phyloP scores from a whole-genome alignment of 306 rosid species.

The Vigna mungo region DNA sequence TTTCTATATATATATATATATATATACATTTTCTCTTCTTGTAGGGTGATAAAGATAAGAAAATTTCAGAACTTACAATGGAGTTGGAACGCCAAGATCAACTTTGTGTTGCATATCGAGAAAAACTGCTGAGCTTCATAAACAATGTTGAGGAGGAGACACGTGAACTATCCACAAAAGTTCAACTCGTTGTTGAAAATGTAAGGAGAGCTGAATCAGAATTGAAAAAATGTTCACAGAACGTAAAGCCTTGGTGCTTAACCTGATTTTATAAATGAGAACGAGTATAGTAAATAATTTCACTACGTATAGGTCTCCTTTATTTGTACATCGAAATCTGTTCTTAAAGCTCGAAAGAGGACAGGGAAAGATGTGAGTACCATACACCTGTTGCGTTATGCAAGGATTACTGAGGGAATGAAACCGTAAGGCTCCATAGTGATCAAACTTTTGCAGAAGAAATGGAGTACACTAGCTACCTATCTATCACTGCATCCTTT shows the following conservation, averaged over 20 bases:
- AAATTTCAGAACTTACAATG: conserved; percentile 79
- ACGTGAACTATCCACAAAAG: conserved; percentile 73
- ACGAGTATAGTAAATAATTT: conserved; percentile 40
- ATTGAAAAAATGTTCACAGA: conserved; percentile 52
- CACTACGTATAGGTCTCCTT: conserved; percentile 37
- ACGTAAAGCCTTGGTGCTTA: conserved; percentile 45
- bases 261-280: conserved; percentile 36
- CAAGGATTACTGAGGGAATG: conserved; percentile 11
- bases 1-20: neutral
- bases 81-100: conserved; percentile 86
- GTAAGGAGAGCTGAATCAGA: conserved; percentile 77
- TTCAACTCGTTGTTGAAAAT: conserved; percentile 68
- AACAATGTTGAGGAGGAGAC: conserved; percentile 71
- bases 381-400: neutral
- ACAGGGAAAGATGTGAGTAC: conserved; percentile 2
- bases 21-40: conserved; percentile 30
- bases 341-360: conserved; percentile 1
- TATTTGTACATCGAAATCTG: conserved; percentile 3
- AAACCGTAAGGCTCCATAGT: conserved; percentile 12
- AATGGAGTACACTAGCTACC: neutral
- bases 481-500: neutral
- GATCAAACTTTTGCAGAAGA: neutral
- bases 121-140: conserved; percentile 70
- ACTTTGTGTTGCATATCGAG: conserved; percentile 71
- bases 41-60: conserved; percentile 86